A percentile compares a stretch with the other conserved stretches of the same genome.
phyloP scores from a whole-genome alignment of 1,139 yeast genomes.

The Fermentozyma sake region DNA sequence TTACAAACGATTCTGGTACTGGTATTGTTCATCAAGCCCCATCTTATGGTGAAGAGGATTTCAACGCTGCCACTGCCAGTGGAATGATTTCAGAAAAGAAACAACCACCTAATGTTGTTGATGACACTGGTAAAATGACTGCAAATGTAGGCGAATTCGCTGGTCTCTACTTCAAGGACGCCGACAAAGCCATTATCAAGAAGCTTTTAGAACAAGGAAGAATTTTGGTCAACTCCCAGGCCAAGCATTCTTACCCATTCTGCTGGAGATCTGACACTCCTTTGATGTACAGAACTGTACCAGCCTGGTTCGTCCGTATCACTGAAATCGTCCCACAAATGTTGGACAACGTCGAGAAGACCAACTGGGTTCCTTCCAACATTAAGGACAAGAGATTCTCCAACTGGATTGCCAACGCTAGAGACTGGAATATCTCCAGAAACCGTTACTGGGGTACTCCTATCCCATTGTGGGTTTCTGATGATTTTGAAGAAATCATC shows the following conservation, averaged over 20 bases:
- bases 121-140: slow-evolving; percentile 85
- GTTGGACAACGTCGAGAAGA: slow-evolving; percentile 77
- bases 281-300: slow-evolving; percentile 89
- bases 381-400: slow-evolving; percentile 93
- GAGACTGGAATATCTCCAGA: slow-evolving; percentile 98
- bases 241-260: slow-evolving; percentile 96
- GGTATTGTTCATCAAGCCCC: slow-evolving; percentile 99
- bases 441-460: slow-evolving; percentile 99
- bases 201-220: slow-evolving; percentile 73
- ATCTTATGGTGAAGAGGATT: slow-evolving; percentile 99
- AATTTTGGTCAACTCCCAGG: slow-evolving; percentile 71
- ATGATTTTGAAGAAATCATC: slow-evolving; percentile 86
- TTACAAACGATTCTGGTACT: slow-evolving; percentile 93
- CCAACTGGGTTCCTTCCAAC: slow-evolving; percentile 91
- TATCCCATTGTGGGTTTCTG: slow-evolving; percentile 95
- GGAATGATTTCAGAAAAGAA: slow-evolving; percentile 70
- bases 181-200: slow-evolving; percentile 88
- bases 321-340: slow-evolving; percentile 83
- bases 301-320: slow-evolving; percentile 97
- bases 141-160: slow-evolving; percentile 65
- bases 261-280: slow-evolving; percentile 99
- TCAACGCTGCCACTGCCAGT: slow-evolving; percentile 66
- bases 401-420: slow-evolving; percentile 96
- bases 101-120: slow-evolving; percentile 89
- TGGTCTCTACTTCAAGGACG: slow-evolving; percentile 91